These are phyloP conservation scores for Cutaneotrichosporon arboriforme DNA, from an alignment of 1,284 basidiomycete species.

Conservation along the genomic window DNA sequence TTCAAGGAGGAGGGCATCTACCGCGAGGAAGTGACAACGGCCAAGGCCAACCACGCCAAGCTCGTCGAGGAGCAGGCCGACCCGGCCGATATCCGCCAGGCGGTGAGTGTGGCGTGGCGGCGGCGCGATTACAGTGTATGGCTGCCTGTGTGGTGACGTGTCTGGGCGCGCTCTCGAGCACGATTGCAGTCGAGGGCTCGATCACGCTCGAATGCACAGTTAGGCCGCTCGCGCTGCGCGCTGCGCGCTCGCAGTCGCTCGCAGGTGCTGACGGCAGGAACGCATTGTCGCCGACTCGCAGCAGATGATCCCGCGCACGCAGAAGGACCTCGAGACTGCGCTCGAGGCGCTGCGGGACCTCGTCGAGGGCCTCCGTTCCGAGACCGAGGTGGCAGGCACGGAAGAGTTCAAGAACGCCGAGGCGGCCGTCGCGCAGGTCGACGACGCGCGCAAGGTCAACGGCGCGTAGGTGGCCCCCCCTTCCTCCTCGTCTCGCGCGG, in stretches of 20 bases:
- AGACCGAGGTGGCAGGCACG: conserved; percentile 19
- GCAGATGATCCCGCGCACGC: conserved; percentile 70
- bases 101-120: conserved; percentile 53
- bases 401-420: conserved; percentile 28
- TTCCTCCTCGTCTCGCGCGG: too few species aligned
- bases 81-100: conserved; percentile 74
- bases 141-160: too few species aligned
- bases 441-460: conserved; percentile 9
- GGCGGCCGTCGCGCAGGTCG: conserved; percentile 22
- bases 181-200: too few species aligned
- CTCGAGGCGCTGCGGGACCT: conserved; percentile 62
- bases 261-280: conserved; percentile 52
- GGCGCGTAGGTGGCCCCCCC: too few species aligned
- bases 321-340: conserved; percentile 58
- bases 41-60: conserved; percentile 60
- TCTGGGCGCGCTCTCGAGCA: too few species aligned
- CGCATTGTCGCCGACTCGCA: conserved; percentile 69
- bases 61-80: conserved; percentile 61
- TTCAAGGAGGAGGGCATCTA: conserved; percentile 68
- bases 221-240: too few species aligned
- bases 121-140: not conserved
- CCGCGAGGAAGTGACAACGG: conserved; percentile 60
- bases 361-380: conserved; percentile 49
- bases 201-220: too few species aligned
- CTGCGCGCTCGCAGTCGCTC: too few species aligned